A percentile compares a stretch with the other conserved stretches of the same genome.
Conservation (phyloP, 169 alveolate species). For the Eimeria necatrix region DNA sequence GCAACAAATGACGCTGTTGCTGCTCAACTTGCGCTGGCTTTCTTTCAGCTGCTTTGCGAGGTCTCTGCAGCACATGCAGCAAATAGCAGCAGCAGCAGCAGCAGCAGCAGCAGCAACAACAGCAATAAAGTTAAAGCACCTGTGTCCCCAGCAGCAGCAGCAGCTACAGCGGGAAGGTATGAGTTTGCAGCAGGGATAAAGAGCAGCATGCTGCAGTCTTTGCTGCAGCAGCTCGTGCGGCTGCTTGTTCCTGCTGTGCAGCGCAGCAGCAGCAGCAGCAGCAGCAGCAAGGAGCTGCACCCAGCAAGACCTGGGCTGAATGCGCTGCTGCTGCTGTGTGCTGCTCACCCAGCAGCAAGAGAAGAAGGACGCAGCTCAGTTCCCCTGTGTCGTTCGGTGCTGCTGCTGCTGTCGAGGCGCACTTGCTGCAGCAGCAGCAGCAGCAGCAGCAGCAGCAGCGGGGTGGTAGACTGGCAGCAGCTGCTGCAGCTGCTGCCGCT, state of each 20-base stretch:
- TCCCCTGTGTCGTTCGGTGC: background rate
- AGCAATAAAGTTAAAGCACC: too few relatives aligned
- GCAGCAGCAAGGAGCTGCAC: constrained; percentile 32
- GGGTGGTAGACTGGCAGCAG: constrained; percentile 51
- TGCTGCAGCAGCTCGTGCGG: constrained; percentile 48
- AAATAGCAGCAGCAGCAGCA: constrained; percentile 1
- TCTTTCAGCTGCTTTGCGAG: constrained; percentile 45
- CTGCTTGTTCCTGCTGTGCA: constrained; percentile 25
- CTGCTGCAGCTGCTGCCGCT: constrained; percentile 73
- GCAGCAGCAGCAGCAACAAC: constrained; percentile 26
- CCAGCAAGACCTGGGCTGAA: constrained; percentile 51
- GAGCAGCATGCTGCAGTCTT: constrained; percentile 60
- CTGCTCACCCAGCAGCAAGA: constrained; percentile 58
- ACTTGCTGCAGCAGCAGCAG: constrained; percentile 64
- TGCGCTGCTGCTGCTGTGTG: constrained; percentile 73
- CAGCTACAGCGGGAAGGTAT: background rate
- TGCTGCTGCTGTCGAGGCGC: constrained; percentile 51
- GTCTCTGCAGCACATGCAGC: constrained; percentile 11
- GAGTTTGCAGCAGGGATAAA: constrained; percentile 18
- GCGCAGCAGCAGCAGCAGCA: constrained; percentile 57
- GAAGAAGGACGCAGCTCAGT: background rate
- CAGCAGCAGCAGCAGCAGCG: constrained; percentile 8
- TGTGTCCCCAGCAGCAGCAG: constrained; percentile 36
- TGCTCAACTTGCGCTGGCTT: constrained; percentile 13
- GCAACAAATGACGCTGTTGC: constrained; percentile 31